Evolutionary conservation across 2,329 filamentous ascomycete species (phyloP), one percentile per base, ranked within the genome.

Genomic region (Trichophyton simii): DNA sequence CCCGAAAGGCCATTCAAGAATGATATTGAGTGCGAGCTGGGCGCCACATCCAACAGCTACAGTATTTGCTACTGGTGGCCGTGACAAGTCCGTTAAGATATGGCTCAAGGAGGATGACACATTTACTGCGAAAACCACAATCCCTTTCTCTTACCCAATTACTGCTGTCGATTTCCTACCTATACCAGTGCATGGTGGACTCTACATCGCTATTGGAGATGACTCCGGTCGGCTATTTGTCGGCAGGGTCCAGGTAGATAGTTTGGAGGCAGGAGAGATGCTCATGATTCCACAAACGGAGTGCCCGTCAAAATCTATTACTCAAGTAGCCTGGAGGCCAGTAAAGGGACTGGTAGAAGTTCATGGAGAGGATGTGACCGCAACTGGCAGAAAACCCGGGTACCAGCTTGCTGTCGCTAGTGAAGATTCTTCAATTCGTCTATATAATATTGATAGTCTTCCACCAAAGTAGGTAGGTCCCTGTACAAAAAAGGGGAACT

Each of bases 21-120:
- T 99, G 91, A 91, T 99, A 54, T 79, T 97, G 13, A 90, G 91
- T 70, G 88, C 85, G 0, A 84, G 88, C 1, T 99, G 94, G 92
- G 86, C 87, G 0, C 87, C 87, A 1, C 46, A 66, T 0, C 62
- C 70, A 5, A 69, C 70, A 6, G 69, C 72, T 7, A 67, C 73
- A 3, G 72, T 81, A 31, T 99, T 99, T 73, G 87, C 88, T 11
- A 99, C 94, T 0, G 92, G 91, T 0, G 90, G 91, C 2, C 82
- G 94, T 67, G 94, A 99, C 73, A 97, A 95, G 76, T 81, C 80
- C 28, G 85, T 95, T 42, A 88, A 88, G 70, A 70, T 91, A 50
- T 92, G 89, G 89, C 71, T 72, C 57, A 68, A 69, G 63, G 65
- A 68, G 13, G 74, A 67, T 46, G 41, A 73, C 64, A 68, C 63